Percentiles rank a stretch among this genome's conserved stretches.
Evolutionary conservation across 306 rosid genomes (phyloP).

Genomic region (Fragaria vesca): DNA sequence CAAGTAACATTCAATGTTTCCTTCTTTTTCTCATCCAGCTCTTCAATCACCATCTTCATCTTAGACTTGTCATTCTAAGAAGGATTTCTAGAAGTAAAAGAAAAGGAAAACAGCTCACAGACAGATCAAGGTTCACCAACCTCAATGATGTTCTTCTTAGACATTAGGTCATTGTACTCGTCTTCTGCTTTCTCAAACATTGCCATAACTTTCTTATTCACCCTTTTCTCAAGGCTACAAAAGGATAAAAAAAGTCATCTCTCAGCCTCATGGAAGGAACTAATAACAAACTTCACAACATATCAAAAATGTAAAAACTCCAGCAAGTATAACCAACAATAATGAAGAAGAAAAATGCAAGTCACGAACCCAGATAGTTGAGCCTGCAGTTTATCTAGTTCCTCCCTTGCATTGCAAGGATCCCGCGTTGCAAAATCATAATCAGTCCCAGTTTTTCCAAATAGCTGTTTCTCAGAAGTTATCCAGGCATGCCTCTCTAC

Average conservation of each 20-base stretch:
- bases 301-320: neutral
- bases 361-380: slow-evolving; percentile 82
- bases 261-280: slow-evolving; percentile 19
- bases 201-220: slow-evolving; percentile 98
- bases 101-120: slow-evolving; percentile 20
- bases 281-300: neutral
- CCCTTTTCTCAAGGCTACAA: slow-evolving; percentile 96
- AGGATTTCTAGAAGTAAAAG: slow-evolving; percentile 20
- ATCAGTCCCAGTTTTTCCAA: slow-evolving; percentile 87
- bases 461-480: slow-evolving; percentile 77
- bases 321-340: slow-evolving; percentile 1
- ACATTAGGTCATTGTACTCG: slow-evolving; percentile 90
- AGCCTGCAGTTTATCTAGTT: slow-evolving; percentile 70
- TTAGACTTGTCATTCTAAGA: slow-evolving; percentile 87
- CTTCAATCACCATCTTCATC: slow-evolving; percentile 96
- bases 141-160: slow-evolving; percentile 97
- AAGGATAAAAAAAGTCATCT: slow-evolving; percentile 12
- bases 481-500: slow-evolving; percentile 95
- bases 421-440: slow-evolving; percentile 78
- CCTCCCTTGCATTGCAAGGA: slow-evolving; percentile 69
- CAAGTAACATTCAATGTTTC: slow-evolving; percentile 91
- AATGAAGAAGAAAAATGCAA: slow-evolving; percentile 5
- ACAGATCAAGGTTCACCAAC: slow-evolving; percentile 35
- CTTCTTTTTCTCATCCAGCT: slow-evolving; percentile 96
- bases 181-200: slow-evolving; percentile 99